phyloP scores from a whole-genome alignment of 1,284 basidiomycete genomes.

The Rhodotorula sp. region DNA sequence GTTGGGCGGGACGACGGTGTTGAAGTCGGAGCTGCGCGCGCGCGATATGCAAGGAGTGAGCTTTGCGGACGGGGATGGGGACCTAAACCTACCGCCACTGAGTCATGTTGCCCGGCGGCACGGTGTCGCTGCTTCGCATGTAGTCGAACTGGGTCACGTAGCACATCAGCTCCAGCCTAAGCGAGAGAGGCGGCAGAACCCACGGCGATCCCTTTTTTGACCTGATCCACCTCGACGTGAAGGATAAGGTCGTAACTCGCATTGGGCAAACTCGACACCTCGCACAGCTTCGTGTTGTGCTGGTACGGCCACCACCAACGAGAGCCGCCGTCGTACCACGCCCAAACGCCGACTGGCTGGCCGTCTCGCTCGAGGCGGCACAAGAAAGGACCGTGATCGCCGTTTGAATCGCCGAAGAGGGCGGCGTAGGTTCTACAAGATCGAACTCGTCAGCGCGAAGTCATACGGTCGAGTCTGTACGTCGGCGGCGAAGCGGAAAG shows the following conservation, averaged over 20 bases:
- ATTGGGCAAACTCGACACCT: background rate
- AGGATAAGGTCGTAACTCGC: constrained; percentile 8
- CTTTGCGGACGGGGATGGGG: no score
- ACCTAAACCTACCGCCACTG: background rate
- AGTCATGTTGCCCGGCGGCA: background rate
- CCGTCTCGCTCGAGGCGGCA: constrained; percentile 1
- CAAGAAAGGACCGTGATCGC: background rate
- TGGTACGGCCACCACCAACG: constrained; percentile 4
- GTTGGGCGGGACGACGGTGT: constrained; percentile 4
- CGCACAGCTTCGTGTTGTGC: background rate
- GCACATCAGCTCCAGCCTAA: no score
- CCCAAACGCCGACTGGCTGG: constrained; percentile 6
- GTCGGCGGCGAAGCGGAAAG: no score
- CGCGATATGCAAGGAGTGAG: background rate
- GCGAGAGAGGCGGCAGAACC: background rate
- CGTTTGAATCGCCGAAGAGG: constrained; percentile 3
- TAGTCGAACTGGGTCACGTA: constrained; percentile 5
- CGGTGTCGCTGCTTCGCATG: background rate
- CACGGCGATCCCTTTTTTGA: constrained; percentile 5
- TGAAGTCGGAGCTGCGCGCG: constrained; percentile 7
- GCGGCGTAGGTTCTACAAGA: constrained; percentile 2
- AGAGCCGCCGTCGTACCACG: constrained; percentile 6
- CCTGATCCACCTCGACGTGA: constrained; percentile 4
- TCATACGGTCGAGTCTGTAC: background rate
- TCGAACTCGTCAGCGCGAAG: background rate